Base-by-base conservation (phyloP, 2,329 filamentous ascomycete genomes). In the Tolypocladium pustulatum region DNA sequence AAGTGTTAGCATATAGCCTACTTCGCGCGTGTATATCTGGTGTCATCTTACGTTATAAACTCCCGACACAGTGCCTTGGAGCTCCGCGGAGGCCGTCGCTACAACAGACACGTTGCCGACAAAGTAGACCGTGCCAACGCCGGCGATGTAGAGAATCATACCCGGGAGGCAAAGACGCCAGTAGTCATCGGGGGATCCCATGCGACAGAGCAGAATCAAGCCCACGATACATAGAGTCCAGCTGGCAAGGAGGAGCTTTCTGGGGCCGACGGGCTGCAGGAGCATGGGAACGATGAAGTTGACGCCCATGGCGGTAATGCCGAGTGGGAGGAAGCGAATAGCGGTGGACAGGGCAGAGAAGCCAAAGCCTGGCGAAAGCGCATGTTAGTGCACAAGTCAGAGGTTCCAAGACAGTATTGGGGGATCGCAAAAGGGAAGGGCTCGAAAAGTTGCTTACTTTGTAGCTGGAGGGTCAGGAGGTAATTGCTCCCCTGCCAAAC, bases 401-500 rank as follows among this genome's bases (percentile, higher is more conserved):
- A n/a, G 15, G n/a, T n/a, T n/a, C n/a, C n/a, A n/a, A n/a, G n/a
- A n/a, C n/a, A n/a, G n/a, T n/a, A n/a, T n/a, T n/a, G 17, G 6
- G 38, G 0, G 15, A 2, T 22, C 37, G 20, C 15, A 57, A 38
- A 34, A 30, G 22, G 20, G 27, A 51, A 40, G 32, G 12, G n/a
- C 10, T 38, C 37, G 36, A 25, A 43, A 20, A 34, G 7, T 22
- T 34, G 25, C 57, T 22, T 56, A 60, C 59, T 60, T 32, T 61
- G 60, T 30, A 61, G 37, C 55, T 61, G 58, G 6, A 61, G 52
- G 6, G 60, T 61, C 40, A 61, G 52, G 20, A 61, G 49, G 37
- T 59, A 61, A 32, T 59, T 59, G 58, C 58, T 57, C 1, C 58
- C 60, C 38, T 61, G 60, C 58, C 60, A 59, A 3, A 61, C 53